A percentile compares a stretch with the other conserved stretches of the same genome.
Evolutionary conservation across 495 filamentous ascomycete species (phyloP).

Genomic region (Lichenothelia convexa): DNA sequence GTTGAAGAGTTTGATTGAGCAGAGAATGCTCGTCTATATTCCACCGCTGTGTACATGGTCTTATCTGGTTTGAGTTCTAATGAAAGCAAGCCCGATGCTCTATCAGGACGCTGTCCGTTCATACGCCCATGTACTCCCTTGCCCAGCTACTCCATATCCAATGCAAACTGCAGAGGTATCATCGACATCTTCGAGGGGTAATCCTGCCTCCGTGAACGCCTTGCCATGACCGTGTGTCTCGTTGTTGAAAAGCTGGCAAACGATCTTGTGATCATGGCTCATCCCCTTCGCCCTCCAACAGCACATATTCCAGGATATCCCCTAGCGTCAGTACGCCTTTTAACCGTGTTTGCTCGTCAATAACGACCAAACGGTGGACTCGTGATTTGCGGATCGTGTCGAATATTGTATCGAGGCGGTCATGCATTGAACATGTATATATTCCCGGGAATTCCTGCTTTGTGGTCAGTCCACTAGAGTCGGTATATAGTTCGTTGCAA

Average conservation of each 20-base stretch:
- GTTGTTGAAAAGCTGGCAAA: no score
- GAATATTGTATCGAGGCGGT: slow-evolving; percentile 87
- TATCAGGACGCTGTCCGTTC: no score
- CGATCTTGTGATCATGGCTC: slow-evolving; percentile 15
- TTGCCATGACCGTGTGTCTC: no score
- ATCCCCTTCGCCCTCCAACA: slow-evolving; percentile 66
- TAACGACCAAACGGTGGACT: slow-evolving; percentile 81
- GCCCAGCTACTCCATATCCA: not conserved
- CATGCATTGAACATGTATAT: slow-evolving; percentile 83
- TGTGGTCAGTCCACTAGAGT: slow-evolving; percentile 1
- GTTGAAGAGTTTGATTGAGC: no score
- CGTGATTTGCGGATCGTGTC: slow-evolving; percentile 89
- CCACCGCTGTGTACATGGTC: no score
- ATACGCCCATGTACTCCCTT: slow-evolving; percentile 9
- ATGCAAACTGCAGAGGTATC: not conserved
- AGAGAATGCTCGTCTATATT: no score
- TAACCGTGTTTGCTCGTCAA: slow-evolving; percentile 70
- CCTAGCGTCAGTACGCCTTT: slow-evolving; percentile 85
- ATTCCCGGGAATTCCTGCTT: slow-evolving; percentile 79
- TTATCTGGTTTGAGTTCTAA: no score
- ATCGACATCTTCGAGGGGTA: no score
- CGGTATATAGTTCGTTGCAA: slow-evolving; percentile 1
- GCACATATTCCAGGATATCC: slow-evolving; percentile 89
- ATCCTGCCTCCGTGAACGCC: no score
- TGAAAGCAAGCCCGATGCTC: no score